These are phyloP conservation scores for Fragilariopsis cylindrus DNA, from an alignment of 108 stramenopile genomes.

Conservation along the genomic window DNA sequence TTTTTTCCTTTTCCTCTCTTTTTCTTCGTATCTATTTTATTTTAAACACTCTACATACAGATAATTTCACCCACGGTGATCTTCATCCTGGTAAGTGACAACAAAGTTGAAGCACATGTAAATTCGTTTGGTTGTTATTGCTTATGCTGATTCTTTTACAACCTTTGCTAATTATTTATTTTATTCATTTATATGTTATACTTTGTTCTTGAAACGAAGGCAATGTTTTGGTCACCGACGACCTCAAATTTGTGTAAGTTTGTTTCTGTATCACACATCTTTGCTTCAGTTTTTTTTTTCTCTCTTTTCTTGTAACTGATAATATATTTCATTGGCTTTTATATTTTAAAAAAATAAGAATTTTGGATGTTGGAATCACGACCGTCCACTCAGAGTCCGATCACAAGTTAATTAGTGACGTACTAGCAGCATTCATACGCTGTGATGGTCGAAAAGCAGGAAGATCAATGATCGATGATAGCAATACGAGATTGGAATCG, in stretches of 20 bases:
- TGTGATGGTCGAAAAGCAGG: constrained; percentile 50
- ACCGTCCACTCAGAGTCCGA: constrained; percentile 47
- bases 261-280: no score
- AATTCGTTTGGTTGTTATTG: neutral
- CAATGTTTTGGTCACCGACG: constrained; percentile 17
- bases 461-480: constrained; percentile 45
- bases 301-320: neutral
- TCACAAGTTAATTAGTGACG: constrained; percentile 50
- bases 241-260: neutral
- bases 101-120: constrained; percentile 9
- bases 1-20: neutral
- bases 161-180: no score
- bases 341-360: constrained; percentile 24
- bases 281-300: neutral
- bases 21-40: neutral
- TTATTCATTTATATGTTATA: no score
- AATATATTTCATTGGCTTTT: neutral
- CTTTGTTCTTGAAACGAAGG: neutral
- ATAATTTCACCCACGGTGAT: constrained; percentile 67
- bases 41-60: neutral
- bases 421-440: constrained; percentile 54
- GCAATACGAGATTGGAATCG: constrained; percentile 30
- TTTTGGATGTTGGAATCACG: constrained; percentile 71
- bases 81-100: constrained; percentile 67
- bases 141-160: neutral